phyloP scores from a whole-genome alignment of 1,284 basidiomycete genomes.

The Ceratobasidium sp. region DNA sequence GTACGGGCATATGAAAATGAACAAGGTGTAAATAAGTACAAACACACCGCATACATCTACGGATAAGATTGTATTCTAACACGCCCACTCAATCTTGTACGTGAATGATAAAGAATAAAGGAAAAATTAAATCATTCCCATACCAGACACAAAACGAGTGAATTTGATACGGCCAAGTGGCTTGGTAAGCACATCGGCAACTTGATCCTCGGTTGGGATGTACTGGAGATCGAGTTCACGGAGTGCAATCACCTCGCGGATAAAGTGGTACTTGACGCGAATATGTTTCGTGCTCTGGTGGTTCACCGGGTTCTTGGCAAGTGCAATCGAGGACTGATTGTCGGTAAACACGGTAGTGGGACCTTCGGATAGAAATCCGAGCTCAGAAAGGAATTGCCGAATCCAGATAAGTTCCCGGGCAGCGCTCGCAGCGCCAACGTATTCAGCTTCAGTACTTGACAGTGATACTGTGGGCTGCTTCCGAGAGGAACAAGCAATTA shows the following conservation, averaged over 20 bases:
- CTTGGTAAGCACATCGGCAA: conserved; percentile 63
- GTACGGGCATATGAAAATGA: too few relatives aligned
- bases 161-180: conserved; percentile 51
- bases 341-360: conserved; percentile 50
- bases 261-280: conserved; percentile 53
- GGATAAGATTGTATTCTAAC: too few relatives aligned
- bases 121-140: conserved; percentile 3
- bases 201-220: conserved; percentile 55
- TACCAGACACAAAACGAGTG: background rate
- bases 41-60: too few relatives aligned
- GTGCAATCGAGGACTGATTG: conserved; percentile 52
- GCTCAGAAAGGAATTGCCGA: conserved; percentile 40
- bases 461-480: conserved; percentile 54
- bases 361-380: conserved; percentile 1
- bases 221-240: conserved; percentile 56
- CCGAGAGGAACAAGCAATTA: conserved; percentile 47
- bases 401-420: conserved; percentile 55
- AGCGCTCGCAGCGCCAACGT: conserved; percentile 55
- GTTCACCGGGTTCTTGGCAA: conserved; percentile 52
- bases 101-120: background rate
- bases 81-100: conserved; percentile 3
- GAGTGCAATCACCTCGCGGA: conserved; percentile 54
- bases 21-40: too few relatives aligned
- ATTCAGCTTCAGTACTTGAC: conserved; percentile 59
- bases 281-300: conserved; percentile 55